Conservation (phyloP, 495 filamentous ascomycete species). For the Evernia prunastri region DNA sequence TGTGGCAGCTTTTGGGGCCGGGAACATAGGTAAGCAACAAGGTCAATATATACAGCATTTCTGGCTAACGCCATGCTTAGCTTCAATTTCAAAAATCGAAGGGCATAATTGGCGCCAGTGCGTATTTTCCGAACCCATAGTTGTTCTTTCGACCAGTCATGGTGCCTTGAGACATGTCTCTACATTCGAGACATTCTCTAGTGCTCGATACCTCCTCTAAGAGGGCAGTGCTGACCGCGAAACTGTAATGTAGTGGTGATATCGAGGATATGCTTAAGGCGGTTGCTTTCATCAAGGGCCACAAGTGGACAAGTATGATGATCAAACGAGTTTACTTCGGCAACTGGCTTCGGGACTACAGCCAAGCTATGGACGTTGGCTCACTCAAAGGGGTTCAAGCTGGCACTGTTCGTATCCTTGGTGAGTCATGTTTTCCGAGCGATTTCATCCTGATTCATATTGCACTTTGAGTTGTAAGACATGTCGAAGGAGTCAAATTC, state of each 20-base stretch:
- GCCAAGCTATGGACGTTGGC: slow-evolving; percentile 86
- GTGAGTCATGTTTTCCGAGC: no score
- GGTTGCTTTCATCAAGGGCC: slow-evolving; percentile 76
- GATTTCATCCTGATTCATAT: no score
- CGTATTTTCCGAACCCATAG: not conserved
- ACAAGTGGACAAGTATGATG: slow-evolving; percentile 91
- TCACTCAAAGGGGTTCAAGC: slow-evolving; percentile 84
- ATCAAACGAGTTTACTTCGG: slow-evolving; percentile 91
- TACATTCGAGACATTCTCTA: not conserved
- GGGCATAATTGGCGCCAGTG: slow-evolving; percentile 87
- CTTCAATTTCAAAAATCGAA: slow-evolving; percentile 86
- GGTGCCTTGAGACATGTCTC: not conserved
- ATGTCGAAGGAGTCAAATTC: no score
- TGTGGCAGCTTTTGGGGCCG: slow-evolving; percentile 80
- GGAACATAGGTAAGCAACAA: slow-evolving; percentile 44
- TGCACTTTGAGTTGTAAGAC: no score
- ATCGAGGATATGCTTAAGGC: slow-evolving; percentile 92
- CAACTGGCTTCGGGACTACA: slow-evolving; percentile 70
- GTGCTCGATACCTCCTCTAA: not conserved
- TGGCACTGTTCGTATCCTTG: slow-evolving; percentile 80
- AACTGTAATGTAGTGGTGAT: slow-evolving; percentile 53
- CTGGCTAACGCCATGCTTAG: slow-evolving; percentile 28
- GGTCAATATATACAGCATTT: not conserved
- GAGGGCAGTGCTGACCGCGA: not conserved
- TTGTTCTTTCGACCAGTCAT: not conserved